These are phyloP conservation scores for Suhomyces atakaporum DNA, from an alignment of 1,139 yeast genomes.

Conservation along the genomic window DNA sequence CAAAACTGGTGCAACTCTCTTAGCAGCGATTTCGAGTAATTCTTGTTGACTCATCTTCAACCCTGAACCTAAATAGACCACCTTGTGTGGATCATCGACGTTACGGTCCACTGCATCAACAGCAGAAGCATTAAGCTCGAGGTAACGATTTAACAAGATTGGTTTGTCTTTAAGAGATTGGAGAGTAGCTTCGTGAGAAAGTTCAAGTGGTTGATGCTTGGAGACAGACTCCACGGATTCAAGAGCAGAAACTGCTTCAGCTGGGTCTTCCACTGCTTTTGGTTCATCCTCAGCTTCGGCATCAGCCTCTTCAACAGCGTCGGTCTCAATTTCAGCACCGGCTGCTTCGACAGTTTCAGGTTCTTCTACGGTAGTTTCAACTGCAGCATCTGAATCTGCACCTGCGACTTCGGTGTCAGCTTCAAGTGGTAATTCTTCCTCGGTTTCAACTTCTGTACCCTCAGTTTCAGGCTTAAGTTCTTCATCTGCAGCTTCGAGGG, in stretches of 20 bases:
- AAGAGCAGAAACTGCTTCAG: background rate
- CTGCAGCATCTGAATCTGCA: too few species aligned
- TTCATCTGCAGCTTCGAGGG: background rate
- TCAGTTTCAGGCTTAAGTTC: background rate
- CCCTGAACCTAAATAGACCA: slow-evolving; percentile 57
- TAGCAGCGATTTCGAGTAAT: slow-evolving; percentile 57
- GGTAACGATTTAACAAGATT: slow-evolving; percentile 46
- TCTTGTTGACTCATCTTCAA: slow-evolving; percentile 56
- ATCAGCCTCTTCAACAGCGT: slow-evolving; percentile 9
- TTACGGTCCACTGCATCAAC: slow-evolving; percentile 45
- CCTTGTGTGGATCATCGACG: slow-evolving; percentile 53
- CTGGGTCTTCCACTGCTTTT: slow-evolving; percentile 9
- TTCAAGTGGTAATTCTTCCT: too few species aligned
- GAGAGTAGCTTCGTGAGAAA: slow-evolving; percentile 41
- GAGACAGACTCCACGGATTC: slow-evolving; percentile 31
- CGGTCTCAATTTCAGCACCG: slow-evolving; percentile 2
- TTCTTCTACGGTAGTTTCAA: slow-evolving; percentile 3
- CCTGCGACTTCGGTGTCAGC: slow-evolving; percentile 6
- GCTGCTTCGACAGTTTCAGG: slow-evolving; percentile 5
- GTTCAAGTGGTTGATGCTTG: slow-evolving; percentile 36
- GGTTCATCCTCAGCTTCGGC: slow-evolving; percentile 10
- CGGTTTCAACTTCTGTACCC: too few species aligned
- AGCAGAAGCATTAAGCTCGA: slow-evolving; percentile 53
- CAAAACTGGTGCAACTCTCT: slow-evolving; percentile 58
- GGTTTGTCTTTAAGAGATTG: slow-evolving; percentile 53